phyloP scores from a whole-genome alignment of 805 yeast species.

The Saccharomycopsis babjevae region DNA sequence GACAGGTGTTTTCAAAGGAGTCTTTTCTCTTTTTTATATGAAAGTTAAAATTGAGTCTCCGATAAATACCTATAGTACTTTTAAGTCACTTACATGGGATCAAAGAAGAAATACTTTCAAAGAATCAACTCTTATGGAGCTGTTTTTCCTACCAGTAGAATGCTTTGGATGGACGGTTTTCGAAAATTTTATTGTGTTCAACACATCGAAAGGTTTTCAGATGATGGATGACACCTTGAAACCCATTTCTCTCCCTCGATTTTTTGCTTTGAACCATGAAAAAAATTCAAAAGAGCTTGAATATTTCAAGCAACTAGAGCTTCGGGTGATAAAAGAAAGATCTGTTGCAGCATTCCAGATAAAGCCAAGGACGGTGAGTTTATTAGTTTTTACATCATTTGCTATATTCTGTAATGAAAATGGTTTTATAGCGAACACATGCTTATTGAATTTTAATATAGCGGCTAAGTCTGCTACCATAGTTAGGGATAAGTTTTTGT shows the following conservation, averaged over 20 bases:
- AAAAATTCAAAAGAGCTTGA: conserved; percentile 3
- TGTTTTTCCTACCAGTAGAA: conserved; percentile 16
- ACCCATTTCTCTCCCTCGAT: conserved; percentile 9
- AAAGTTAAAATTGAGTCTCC: conserved; percentile 13
- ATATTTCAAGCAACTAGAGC: conserved; percentile 6
- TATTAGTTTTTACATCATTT: conserved; percentile 13
- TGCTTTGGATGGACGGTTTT: conserved; percentile 10
- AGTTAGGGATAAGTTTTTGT: conserved; percentile 4
- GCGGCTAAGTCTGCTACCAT: conserved; percentile 4
- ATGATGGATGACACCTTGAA: conserved; percentile 11
- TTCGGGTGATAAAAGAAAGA: conserved; percentile 9
- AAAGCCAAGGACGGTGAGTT: conserved; percentile 6
- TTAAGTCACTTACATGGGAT: conserved; percentile 12
- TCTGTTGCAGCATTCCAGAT: conserved; percentile 9
- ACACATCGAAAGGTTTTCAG: conserved; percentile 14
- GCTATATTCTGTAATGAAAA: conserved; percentile 17
- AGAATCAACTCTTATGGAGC: conserved; percentile 5
- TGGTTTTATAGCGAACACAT: conserved; percentile 14
- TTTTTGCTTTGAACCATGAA: neutral
- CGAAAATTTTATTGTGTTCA: conserved; percentile 7
- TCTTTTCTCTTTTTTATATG: conserved; percentile 13
- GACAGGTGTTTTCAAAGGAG: conserved; percentile 7
- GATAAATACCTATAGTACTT: conserved; percentile 9
- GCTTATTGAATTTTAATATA: conserved; percentile 12
- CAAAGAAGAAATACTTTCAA: conserved; percentile 6